Conservation (phyloP, 352 stramenopile genomes). For the Pelagophyceae sp. region DNA sequence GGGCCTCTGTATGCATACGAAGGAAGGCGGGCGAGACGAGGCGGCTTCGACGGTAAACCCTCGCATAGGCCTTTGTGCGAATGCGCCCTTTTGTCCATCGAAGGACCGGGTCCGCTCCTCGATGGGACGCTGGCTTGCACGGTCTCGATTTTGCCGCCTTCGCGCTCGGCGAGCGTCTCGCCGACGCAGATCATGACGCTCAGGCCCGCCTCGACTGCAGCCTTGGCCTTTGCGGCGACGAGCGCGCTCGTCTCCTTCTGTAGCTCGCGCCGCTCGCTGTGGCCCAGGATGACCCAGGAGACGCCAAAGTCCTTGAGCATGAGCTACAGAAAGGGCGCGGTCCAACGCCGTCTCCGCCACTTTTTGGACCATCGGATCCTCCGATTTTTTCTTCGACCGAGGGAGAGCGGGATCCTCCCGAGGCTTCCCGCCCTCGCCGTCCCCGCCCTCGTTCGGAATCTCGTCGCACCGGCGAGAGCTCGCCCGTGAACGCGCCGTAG, state of each 20-base stretch:
- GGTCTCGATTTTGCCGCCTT: conserved; percentile 76
- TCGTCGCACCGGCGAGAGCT: conserved; percentile 78
- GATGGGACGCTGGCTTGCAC: no score
- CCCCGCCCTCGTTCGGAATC: neutral
- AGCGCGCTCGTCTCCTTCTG: conserved; percentile 79
- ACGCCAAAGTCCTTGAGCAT: conserved; percentile 95
- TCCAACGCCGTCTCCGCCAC: no score
- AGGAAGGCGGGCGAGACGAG: no score
- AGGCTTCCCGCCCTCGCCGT: no score
- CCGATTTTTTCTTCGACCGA: no score
- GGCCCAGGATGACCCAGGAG: conserved; percentile 89
- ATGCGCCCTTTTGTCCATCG: no score
- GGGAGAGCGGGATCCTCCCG: no score
- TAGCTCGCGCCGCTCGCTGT: conserved; percentile 86
- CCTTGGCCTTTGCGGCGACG: conserved; percentile 84
- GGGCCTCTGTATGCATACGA: no score
- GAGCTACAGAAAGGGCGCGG: neutral
- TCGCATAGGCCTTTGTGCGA: no score
- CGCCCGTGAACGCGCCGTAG: conserved; percentile 91
- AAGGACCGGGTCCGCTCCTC: no score
- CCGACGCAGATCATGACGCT: conserved; percentile 95
- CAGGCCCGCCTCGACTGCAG: conserved; percentile 87
- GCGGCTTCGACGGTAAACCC: no score
- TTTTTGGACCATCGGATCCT: no score
- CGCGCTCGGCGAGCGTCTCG: conserved; percentile 84